A percentile compares a stretch with the other conserved stretches of the same genome.
Conservation (phyloP, 495 filamentous ascomycete species). For the Podospora bellae-mahoneyi region DNA sequence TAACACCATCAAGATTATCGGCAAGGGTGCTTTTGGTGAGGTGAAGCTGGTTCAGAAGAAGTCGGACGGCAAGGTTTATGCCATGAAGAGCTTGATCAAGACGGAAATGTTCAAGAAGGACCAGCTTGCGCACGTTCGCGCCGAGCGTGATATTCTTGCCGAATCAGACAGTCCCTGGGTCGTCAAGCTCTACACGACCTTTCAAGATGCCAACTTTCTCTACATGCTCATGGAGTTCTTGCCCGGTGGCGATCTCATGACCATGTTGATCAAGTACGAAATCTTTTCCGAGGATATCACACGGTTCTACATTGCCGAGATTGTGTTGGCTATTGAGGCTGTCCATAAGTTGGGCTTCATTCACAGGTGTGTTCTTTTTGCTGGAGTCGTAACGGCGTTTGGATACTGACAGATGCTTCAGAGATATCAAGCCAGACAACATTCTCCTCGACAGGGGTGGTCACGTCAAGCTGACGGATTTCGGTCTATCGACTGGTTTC, state of each 20-base stretch:
- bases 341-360: conserved; percentile 98
- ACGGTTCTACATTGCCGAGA: conserved; percentile 98
- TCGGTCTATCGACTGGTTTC: conserved; percentile 96
- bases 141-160: conserved; percentile 94
- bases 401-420: conserved; percentile 10
- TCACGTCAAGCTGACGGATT: conserved; percentile 98
- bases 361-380: conserved; percentile 58
- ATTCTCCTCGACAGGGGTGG: conserved; percentile 93
- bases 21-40: conserved; percentile 98
- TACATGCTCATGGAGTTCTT: conserved; percentile 99
- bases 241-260: conserved; percentile 98
- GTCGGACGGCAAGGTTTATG: conserved; percentile 95
- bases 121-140: conserved; percentile 96
- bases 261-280: conserved; percentile 99
- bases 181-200: conserved; percentile 95
- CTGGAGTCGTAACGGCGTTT: background rate
- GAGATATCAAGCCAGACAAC: conserved; percentile 99
- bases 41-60: conserved; percentile 95
- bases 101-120: conserved; percentile 99
- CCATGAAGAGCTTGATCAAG: conserved; percentile 97
- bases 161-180: conserved; percentile 99
- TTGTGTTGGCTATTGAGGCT: conserved; percentile 94
- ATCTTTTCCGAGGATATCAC: conserved; percentile 99
- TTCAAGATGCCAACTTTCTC: conserved; percentile 91
- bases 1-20: conserved; percentile 92